These are phyloP conservation scores for Eucalyptus pauciflora DNA, from an alignment of 345 rosid species.

Conservation along the genomic window DNA sequence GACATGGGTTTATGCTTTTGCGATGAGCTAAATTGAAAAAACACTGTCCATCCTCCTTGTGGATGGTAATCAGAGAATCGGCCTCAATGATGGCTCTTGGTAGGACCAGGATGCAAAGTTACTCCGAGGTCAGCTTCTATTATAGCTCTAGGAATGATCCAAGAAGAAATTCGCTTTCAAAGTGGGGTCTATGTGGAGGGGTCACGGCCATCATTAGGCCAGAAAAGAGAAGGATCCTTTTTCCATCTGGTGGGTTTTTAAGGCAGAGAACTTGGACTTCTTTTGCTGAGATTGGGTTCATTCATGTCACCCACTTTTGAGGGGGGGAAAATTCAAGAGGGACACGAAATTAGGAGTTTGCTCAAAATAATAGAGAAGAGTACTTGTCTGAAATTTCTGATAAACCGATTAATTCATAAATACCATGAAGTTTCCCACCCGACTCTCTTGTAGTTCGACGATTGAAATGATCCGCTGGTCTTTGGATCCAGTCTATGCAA, in stretches of 20 bases:
- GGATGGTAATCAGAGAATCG: background rate
- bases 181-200: background rate
- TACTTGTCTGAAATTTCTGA: background rate
- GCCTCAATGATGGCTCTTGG: background rate
- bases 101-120: background rate
- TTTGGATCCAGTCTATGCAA: background rate
- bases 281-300: background rate
- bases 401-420: background rate
- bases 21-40: background rate
- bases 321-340: background rate
- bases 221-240: background rate
- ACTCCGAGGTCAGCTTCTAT: background rate
- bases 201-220: background rate
- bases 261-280: background rate
- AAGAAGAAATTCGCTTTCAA: background rate
- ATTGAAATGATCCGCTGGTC: background rate
- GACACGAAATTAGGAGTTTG: background rate
- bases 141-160: background rate
- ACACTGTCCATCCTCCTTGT: background rate
- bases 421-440: background rate
- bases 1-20: background rate
- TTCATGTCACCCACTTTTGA: background rate
- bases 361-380: background rate
- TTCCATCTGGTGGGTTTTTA: background rate
- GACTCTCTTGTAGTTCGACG: background rate